A percentile compares a stretch with the other conserved stretches of the same genome.
Evolutionary conservation across 805 yeast species (phyloP).

Genomic region (Lachancea mirantina): DNA sequence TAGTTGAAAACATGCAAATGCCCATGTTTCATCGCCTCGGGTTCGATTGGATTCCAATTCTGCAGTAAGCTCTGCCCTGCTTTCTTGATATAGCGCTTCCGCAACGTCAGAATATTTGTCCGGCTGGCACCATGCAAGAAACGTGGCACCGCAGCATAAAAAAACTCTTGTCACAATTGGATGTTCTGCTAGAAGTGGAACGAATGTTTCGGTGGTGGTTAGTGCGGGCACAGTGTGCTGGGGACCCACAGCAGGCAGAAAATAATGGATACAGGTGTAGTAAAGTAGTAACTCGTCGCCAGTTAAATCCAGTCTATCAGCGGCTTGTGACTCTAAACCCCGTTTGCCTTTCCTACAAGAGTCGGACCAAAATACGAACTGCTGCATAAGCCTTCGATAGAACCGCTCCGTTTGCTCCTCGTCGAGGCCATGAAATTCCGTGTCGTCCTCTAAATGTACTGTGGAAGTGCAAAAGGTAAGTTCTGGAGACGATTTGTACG

Average conservation of each 20-base stretch:
- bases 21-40: conserved; percentile 18
- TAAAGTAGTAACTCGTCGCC: conserved; percentile 14
- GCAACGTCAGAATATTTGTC: conserved; percentile 12
- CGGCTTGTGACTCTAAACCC: conserved; percentile 2
- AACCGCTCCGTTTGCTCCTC: conserved; percentile 8
- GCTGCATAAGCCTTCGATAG: conserved; percentile 7
- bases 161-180: conserved; percentile 15
- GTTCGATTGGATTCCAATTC: conserved; percentile 9
- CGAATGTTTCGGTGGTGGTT: conserved; percentile 16
- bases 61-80: conserved; percentile 9
- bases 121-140: conserved; percentile 19
- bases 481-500: too few relatives aligned
- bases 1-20: conserved; percentile 16
- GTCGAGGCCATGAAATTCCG: conserved; percentile 8
- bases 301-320: conserved; percentile 8
- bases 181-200: conserved; percentile 14
- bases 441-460: too few relatives aligned
- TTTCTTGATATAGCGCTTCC: conserved; percentile 13
- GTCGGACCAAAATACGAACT: conserved; percentile 8
- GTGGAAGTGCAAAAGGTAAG: too few relatives aligned
- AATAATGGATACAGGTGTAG: conserved; percentile 15
- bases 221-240: conserved; percentile 17
- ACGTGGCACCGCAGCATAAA: conserved; percentile 18
- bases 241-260: conserved; percentile 18
- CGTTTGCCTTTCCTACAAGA: conserved; percentile 1